Evolutionary conservation across 106 monocot species (phyloP), one percentile per base, ranked within the genome.

Genomic region (Chionographis japonica): DNA sequence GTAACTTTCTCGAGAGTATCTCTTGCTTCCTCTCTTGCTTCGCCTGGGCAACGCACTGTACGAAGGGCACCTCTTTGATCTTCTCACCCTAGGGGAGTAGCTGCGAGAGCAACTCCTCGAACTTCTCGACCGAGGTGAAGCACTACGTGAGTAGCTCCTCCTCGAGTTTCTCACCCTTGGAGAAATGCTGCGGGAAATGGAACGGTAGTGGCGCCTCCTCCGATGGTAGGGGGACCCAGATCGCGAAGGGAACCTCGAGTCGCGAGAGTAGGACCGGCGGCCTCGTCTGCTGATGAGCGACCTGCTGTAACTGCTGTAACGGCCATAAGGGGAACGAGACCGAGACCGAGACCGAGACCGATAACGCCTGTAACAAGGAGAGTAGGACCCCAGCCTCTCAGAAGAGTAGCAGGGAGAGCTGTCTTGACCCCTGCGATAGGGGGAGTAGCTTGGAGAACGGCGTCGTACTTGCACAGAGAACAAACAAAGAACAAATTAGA

Each of bases 1-100:
- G 20, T 86, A 86, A 53, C 86, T 86, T 46, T 86, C 86, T 16
- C 81, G 78, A 16, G 82, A 86, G 50, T 61, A n/a, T 17, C 72
- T 72, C 60, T 61, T 59, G 10, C 62, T 52, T 46, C 52, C 12
- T 17, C 72, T 72, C 60, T 61, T 59, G 10, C 62, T 52, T 46
- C 57, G 13, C 17, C 19, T 8, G 19, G 59, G 65, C 13, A 72
- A 84, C 1, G 14, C 36, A 38, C 74, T 69, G 38, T 52, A 42
- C 3, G 68, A 73, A 19, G 38, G 68, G 49, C 78, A 67, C 17
- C 78, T 71, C 40, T 52, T 61, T 40, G 51, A 51, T n/a, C 38
- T 65, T 43, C 11, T 16, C 39, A 14, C 6, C 4, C 5, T 12
- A 0, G 75, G 55, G 1, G 62, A 64, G 38, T 67, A 72, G 37